phyloP scores from a whole-genome alignment of 495 filamentous ascomycete genomes.

The Penicillium silybi region DNA sequence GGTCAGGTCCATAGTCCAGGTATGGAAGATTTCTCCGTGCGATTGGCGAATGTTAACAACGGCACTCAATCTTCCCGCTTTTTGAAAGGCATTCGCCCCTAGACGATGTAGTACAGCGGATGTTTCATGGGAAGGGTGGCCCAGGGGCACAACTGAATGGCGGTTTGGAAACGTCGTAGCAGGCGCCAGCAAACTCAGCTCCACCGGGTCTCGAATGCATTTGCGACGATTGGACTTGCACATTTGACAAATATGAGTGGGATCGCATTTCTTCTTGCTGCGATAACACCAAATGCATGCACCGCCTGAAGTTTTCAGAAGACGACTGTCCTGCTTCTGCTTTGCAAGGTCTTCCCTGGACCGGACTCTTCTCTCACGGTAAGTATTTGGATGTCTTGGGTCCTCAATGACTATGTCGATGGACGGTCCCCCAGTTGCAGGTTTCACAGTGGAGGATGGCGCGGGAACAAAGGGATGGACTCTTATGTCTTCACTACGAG shows the following conservation, averaged over 20 bases:
- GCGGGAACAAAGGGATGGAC: neutral
- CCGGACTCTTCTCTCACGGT: conserved; percentile 10
- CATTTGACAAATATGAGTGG: conserved; percentile 12
- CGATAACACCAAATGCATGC: conserved; percentile 25
- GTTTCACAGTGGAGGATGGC: neutral
- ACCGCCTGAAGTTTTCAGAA: conserved; percentile 21
- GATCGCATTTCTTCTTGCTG: conserved; percentile 26
- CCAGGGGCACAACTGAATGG: neutral
- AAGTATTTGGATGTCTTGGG: conserved; percentile 1
- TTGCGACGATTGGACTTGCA: conserved; percentile 9
- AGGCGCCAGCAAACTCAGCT: conserved; percentile 5
- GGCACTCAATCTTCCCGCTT: neutral
- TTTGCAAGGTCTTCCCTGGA: conserved; percentile 9
- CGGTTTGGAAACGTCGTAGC: neutral
- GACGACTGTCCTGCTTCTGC: conserved; percentile 11
- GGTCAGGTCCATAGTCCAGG: neutral
- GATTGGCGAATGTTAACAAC: neutral
- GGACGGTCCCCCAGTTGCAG: neutral
- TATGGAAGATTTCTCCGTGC: neutral
- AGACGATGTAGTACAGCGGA: neutral
- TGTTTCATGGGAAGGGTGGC: conserved; percentile 5
- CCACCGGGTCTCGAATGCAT: conserved; percentile 18
- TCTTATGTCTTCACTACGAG: neutral
- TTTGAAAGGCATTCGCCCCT: neutral
- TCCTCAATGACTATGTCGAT: conserved; percentile 11